A percentile compares a stretch with the other conserved stretches of the same genome.
Conservation (phyloP, 1,284 basidiomycete genomes). For the Puccinia coronata region DNA sequence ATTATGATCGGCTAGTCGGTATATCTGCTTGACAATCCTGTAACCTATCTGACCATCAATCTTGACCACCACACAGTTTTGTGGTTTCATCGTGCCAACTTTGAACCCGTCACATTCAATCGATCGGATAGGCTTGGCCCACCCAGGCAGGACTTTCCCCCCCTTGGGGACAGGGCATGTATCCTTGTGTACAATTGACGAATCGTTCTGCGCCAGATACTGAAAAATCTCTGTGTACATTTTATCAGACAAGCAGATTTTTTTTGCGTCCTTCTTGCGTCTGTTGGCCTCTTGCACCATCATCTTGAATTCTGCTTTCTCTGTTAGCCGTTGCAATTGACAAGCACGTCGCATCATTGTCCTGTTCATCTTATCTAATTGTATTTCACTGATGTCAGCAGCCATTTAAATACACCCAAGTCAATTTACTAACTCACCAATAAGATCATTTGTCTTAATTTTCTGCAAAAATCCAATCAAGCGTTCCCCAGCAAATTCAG, state of each 20-base stretch:
- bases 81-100: not conserved
- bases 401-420: not conserved
- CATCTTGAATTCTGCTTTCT: too few relatives aligned
- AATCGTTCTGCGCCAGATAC: not conserved
- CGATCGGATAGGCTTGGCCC: not conserved
- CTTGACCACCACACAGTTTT: slow-evolving; percentile 24
- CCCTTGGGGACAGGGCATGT: not conserved
- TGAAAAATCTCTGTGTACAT: not conserved
- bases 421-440: slow-evolving; percentile 33
- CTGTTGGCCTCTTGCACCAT: too few relatives aligned
- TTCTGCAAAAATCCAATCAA: slow-evolving; percentile 38
- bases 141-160: not conserved
- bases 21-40: slow-evolving; percentile 16
- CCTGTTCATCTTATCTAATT: not conserved
- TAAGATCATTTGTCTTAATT: slow-evolving; percentile 34
- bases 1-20: not conserved
- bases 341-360: slow-evolving; percentile 4
- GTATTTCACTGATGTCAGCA: too few relatives aligned
- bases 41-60: slow-evolving; percentile 1
- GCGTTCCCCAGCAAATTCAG: slow-evolving; percentile 24
- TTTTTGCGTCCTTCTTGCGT: not conserved
- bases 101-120: not conserved
- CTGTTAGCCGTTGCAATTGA: slow-evolving; percentile 3
- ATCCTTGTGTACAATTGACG: not conserved
- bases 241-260: not conserved